Evolutionary conservation across 2,329 filamentous ascomycete genomes (phyloP).

Genomic region (Lecanicillium sp.): DNA sequence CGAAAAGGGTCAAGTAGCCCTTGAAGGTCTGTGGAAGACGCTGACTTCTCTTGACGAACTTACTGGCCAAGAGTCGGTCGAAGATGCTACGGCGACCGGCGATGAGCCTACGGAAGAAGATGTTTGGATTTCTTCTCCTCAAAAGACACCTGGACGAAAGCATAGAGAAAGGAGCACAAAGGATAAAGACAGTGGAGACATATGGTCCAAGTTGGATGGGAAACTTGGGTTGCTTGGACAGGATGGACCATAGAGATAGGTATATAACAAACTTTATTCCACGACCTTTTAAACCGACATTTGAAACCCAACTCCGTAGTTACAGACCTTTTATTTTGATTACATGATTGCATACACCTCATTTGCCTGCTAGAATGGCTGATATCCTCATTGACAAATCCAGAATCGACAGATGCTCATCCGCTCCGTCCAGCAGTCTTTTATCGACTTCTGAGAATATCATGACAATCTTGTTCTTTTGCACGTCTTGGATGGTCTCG

Average conservation of each 20-base stretch:
- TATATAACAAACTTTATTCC: conserved; percentile 11
- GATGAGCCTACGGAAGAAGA: conserved; percentile 13
- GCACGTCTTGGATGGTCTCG: conserved; percentile 71
- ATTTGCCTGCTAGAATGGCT: conserved; percentile 51
- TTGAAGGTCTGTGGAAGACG: conserved; percentile 42
- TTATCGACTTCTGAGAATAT: conserved; percentile 94
- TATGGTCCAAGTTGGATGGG: conserved; percentile 45
- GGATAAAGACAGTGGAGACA: conserved; percentile 25
- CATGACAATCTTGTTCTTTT: conserved; percentile 85
- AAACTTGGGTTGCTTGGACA: conserved; percentile 43
- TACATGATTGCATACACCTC: conserved; percentile 2
- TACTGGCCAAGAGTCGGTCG: conserved; percentile 27
- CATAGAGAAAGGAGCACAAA: conserved; percentile 13
- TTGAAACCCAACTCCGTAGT: neutral
- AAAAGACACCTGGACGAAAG: conserved; percentile 14
- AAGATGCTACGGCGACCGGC: conserved; percentile 14
- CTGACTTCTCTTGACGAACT: conserved; percentile 42
- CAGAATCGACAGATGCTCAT: conserved; percentile 87
- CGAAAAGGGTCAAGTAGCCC: conserved; percentile 47
- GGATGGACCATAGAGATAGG: conserved; percentile 16
- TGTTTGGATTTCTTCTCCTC: conserved; percentile 26
- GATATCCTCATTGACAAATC: conserved; percentile 79
- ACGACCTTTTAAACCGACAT: neutral
- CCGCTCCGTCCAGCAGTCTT: conserved; percentile 84
- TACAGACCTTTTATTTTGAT: conserved; percentile 1